Percentiles rank a stretch among this genome's conserved stretches.
These are phyloP conservation scores for Echeveria elegans DNA, from an alignment of 164 flowering plant genomes.

Conservation along the genomic window DNA sequence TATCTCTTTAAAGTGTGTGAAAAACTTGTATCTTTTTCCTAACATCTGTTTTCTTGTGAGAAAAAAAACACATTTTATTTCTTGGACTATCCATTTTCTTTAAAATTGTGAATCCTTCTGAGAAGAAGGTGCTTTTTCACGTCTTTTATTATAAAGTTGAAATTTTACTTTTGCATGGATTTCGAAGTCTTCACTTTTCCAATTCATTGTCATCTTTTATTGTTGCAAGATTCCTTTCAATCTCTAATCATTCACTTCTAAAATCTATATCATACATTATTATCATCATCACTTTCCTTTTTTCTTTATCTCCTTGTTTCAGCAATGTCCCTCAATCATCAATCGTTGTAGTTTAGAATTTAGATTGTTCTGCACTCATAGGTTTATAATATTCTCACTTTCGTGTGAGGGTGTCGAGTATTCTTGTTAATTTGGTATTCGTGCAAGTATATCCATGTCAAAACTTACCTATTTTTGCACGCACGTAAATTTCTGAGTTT, in stretches of 20 bases:
- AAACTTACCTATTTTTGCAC: too few species aligned
- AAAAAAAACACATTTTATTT: not conserved
- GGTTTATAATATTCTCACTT: not conserved
- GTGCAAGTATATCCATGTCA: too few species aligned
- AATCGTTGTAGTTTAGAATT: not conserved
- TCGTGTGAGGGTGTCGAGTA: not conserved
- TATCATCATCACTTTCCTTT: not conserved
- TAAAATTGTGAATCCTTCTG: not conserved
- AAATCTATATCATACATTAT: not conserved
- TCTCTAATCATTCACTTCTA: constrained; percentile 1
- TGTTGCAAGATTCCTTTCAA: not conserved
- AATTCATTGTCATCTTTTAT: not conserved
- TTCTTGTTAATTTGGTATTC: not conserved
- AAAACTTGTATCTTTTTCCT: not conserved
- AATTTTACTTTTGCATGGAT: not conserved
- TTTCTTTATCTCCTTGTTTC: constrained; percentile 6
- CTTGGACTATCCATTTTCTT: constrained; percentile 1
- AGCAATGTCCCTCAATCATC: constrained; percentile 3
- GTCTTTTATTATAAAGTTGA: not conserved
- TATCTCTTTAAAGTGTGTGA: constrained; percentile 3
- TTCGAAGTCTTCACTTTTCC: constrained; percentile 5
- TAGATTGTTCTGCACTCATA: not conserved
- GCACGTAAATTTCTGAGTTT: too few species aligned
- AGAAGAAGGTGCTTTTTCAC: constrained; percentile 6
- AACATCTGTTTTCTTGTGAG: not conserved